phyloP scores from a whole-genome alignment of 139 green algal genomes.

The Pseudopediastrum boryanum region DNA sequence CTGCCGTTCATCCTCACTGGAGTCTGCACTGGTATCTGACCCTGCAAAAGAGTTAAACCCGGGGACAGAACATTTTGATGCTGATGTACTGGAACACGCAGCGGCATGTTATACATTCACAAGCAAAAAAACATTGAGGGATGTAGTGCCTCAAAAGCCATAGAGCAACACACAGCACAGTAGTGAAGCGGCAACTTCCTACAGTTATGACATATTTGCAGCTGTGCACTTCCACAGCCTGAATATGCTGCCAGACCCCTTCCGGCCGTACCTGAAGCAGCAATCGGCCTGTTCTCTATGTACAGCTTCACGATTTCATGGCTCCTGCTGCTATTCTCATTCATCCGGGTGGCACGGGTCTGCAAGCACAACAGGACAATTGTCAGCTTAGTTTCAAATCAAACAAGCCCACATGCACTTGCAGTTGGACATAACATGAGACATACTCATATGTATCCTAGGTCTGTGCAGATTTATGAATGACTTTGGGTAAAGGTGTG shows the following conservation, averaged over 20 bases:
- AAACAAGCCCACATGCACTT: not conserved
- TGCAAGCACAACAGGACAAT: conserved; percentile 24
- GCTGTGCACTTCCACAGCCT: not conserved
- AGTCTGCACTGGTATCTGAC: no score
- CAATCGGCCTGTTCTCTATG: conserved; percentile 59
- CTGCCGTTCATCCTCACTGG: no score
- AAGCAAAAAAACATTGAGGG: no score
- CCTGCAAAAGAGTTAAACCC: no score
- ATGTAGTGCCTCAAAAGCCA: no score
- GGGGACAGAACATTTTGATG: no score
- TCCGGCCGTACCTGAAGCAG: conserved; percentile 10
- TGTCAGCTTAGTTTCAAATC: not conserved
- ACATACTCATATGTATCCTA: not conserved
- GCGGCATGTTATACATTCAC: no score
- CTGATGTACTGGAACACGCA: no score
- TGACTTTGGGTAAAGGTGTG: conserved; percentile 32
- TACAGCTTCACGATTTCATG: conserved; percentile 82
- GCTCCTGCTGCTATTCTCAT: conserved; percentile 80
- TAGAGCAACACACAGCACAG: no score
- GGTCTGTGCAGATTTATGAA: no score
- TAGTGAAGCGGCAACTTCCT: no score
- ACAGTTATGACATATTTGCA: no score
- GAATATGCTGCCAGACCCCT: conserved; percentile 36
- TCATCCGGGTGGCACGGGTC: conserved; percentile 95
- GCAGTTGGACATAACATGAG: not conserved